Base-by-base conservation (phyloP, 768 basidiomycete genomes). In the Leccinellum albellum region DNA sequence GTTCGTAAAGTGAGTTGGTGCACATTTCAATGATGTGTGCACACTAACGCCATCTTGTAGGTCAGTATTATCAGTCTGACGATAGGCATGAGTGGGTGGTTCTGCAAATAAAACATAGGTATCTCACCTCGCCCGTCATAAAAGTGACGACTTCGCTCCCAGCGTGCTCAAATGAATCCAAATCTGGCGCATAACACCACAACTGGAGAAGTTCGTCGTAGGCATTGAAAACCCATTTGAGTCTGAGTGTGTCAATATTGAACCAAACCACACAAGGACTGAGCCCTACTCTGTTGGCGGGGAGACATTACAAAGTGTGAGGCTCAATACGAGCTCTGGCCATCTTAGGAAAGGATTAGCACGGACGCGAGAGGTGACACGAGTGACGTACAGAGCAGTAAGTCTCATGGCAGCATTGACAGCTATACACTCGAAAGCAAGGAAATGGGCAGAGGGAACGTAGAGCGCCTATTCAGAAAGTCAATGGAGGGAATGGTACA, bases 231-330 rank as follows among this genome's bases (percentile, higher is more conserved):
- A 82, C 75, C 78, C 81, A 82, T 64, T 81, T 79, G 49, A 82
- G 70, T 61, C 88, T 89, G 56, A 23, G 33, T 6, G 33, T 28
- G 54, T 64, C n/a, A 57, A 35, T 24, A 44, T 29, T 40, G 29
- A 12, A 53, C 20, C 50, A 40, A 49, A 35, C 14, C n/a, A 28
- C 17, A 49, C 40, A 35, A 20, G 20, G 23, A 52, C 15, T 17
- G 35, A 37, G 15, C 74, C 84, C 62, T 65, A 90, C 88, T 88
- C 87, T 33, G 78, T 77, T 29, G 84, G 84, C 3, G 87, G 74
- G 13, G 87, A 84, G 26, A 88, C 78, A 66, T 87, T 88, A 63
- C 83, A 83, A 15, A 91, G 73, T 4, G 86, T 82, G 42, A 91
- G 73, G 60, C 86, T 89, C 26, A 84, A 67, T 62, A 83, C 86